phyloP scores from a whole-genome alignment of 2,329 filamentous ascomycete species.

The Aspergillus fructus region DNA sequence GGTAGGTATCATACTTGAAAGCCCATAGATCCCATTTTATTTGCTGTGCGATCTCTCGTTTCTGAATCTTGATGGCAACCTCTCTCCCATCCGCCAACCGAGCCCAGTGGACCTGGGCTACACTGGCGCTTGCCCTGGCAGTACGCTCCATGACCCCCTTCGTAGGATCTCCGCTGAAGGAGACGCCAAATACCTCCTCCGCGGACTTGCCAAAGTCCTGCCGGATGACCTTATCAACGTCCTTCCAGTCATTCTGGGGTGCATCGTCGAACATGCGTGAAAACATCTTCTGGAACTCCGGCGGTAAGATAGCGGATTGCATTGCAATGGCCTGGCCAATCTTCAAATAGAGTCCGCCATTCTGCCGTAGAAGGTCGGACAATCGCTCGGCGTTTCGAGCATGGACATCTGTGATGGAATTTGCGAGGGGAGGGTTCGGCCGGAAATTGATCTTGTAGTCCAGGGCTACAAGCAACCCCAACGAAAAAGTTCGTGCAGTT shows the following conservation, averaged over 20 bases:
- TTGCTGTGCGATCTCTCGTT: constrained; percentile 86
- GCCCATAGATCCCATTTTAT: constrained; percentile 95
- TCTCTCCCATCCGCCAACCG: constrained; percentile 80
- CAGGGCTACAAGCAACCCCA: constrained; percentile 74
- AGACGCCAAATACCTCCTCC: constrained; percentile 90
- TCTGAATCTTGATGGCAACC: constrained; percentile 95
- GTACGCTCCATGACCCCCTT: constrained; percentile 69
- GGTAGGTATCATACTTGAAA: constrained; percentile 64
- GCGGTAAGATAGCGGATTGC: constrained; percentile 91
- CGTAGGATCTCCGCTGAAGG: constrained; percentile 66
- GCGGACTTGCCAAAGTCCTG: constrained; percentile 83
- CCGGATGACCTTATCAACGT: constrained; percentile 78
- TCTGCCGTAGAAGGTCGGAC: constrained; percentile 75
- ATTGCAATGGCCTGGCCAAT: constrained; percentile 98
- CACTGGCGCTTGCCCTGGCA: constrained; percentile 76
- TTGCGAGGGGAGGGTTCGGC: constrained; percentile 70
- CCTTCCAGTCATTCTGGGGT: constrained; percentile 84
- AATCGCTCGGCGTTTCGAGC: constrained; percentile 78
- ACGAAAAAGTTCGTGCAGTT: constrained; percentile 76
- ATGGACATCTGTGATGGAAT: constrained; percentile 75
- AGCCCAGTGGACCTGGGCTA: constrained; percentile 97
- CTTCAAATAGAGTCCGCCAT: constrained; percentile 94
- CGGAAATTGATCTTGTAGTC: constrained; percentile 99
- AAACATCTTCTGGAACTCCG: constrained; percentile 97
- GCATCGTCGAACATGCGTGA: constrained; percentile 96